phyloP scores from a whole-genome alignment of 1,139 yeast species.

The Diutina neorugosa region DNA sequence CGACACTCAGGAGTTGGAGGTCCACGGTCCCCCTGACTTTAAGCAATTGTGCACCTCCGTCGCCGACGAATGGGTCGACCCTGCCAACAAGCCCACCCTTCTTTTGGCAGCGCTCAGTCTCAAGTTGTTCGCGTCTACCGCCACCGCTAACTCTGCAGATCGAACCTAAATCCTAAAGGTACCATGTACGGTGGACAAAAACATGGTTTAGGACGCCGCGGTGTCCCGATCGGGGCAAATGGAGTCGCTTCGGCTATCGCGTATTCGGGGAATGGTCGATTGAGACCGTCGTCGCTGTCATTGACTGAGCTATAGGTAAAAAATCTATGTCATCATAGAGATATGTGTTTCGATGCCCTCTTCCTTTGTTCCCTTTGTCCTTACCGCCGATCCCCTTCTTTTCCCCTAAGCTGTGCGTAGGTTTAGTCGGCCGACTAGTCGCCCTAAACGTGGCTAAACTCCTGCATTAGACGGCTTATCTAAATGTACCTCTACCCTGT shows the following conservation, averaged over 20 bases:
- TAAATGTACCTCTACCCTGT: no score
- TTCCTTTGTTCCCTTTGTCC: no score
- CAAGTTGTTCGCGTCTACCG: conserved; percentile 25
- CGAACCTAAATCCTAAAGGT: neutral
- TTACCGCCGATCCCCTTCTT: no score
- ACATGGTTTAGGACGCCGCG: neutral
- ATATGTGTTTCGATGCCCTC: no score
- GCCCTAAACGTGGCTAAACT: neutral
- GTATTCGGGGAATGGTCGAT: no score
- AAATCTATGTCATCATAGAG: neutral
- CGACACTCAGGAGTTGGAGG: conserved; percentile 24
- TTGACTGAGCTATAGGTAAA: neutral
- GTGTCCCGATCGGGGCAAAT: neutral
- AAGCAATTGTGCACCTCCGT: conserved; percentile 42
- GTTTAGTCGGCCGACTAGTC: neutral
- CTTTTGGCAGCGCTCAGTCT: conserved; percentile 68
- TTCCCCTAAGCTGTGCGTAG: no score
- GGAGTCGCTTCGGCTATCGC: no score
- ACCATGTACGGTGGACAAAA: neutral
- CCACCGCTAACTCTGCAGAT: neutral
- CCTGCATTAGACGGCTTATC: neutral
- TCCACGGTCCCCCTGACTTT: conserved; percentile 32
- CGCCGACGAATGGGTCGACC: conserved; percentile 55
- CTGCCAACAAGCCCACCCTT: conserved; percentile 64
- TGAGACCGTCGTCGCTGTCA: no score